Conservation (phyloP, 345 rosid species). For the Eucalyptus shirleyi region DNA sequence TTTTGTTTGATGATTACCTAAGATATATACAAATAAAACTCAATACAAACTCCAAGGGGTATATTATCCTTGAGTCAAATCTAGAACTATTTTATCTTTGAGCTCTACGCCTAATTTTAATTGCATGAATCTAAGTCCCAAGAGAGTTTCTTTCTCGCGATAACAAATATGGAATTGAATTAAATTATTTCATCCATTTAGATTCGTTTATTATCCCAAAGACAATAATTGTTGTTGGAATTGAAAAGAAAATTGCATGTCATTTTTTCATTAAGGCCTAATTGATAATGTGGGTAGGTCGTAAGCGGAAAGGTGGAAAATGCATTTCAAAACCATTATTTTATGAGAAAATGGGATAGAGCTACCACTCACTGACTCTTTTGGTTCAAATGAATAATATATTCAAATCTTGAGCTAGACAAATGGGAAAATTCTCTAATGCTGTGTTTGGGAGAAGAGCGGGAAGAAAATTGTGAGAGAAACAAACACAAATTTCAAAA, state of each 20-base stretch:
- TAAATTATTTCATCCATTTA: neutral
- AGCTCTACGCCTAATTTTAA: neutral
- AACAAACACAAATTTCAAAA: neutral
- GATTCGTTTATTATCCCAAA: neutral
- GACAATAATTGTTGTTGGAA: neutral
- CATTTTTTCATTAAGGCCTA: neutral
- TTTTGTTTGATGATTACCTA: neutral
- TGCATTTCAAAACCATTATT: neutral
- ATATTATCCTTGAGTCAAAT: neutral
- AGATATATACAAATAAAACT: neutral
- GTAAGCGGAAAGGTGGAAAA: rapidly evolving
- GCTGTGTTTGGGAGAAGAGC: neutral
- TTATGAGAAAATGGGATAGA: neutral
- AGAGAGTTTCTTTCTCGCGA: neutral
- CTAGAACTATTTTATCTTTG: neutral
- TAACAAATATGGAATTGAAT: neutral
- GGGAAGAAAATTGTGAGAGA: neutral
- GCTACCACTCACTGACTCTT: neutral
- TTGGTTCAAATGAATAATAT: neutral
- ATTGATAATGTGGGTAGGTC: neutral
- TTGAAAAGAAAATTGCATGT: neutral
- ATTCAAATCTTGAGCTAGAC: neutral
- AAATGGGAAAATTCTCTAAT: neutral
- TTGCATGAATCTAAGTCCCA: neutral
- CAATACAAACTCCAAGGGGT: neutral